Conservation (phyloP, 169 alveolate species). For the Plasmodium coatneyi region DNA sequence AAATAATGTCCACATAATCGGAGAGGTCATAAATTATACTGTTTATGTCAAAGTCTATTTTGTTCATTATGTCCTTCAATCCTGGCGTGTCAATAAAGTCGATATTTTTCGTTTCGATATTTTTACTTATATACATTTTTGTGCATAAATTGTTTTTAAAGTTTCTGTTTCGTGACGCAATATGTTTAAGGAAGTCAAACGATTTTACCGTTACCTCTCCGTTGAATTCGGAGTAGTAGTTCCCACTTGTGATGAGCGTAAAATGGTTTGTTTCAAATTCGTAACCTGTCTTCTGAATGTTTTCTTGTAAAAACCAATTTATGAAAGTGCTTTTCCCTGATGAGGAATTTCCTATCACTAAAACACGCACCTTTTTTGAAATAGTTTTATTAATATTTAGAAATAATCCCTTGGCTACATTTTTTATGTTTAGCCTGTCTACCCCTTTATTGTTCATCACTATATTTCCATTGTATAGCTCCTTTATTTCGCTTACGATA, state of each 20-base stretch:
- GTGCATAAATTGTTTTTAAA: constrained; percentile 76
- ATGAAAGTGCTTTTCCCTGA: constrained; percentile 88
- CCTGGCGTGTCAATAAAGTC: constrained; percentile 90
- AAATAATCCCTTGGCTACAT: constrained; percentile 1
- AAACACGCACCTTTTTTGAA: constrained; percentile 74
- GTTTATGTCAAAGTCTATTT: constrained; percentile 81
- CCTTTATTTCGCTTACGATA: constrained; percentile 61
- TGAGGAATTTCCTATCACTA: constrained; percentile 87
- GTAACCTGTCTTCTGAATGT: constrained; percentile 83
- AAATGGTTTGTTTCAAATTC: constrained; percentile 86
- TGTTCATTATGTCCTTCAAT: constrained; percentile 82
- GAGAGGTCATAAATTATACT: constrained; percentile 80
- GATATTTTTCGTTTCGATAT: constrained; percentile 46
- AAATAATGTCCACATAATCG: constrained; percentile 80
- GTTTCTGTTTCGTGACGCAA: constrained; percentile 76
- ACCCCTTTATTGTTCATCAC: constrained; percentile 63
- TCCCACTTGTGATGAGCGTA: constrained; percentile 82
- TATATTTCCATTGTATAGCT: constrained; percentile 60
- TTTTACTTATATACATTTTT: constrained; percentile 71
- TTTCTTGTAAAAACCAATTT: constrained; percentile 85
- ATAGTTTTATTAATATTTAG: constrained; percentile 24
- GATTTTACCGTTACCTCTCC: constrained; percentile 83
- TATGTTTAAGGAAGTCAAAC: constrained; percentile 79
- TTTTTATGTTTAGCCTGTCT: not conserved
- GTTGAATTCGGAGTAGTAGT: constrained; percentile 62